Evolutionary conservation across 2,329 filamentous ascomycete species (phyloP).

Genomic region (Colletotrichum horii): DNA sequence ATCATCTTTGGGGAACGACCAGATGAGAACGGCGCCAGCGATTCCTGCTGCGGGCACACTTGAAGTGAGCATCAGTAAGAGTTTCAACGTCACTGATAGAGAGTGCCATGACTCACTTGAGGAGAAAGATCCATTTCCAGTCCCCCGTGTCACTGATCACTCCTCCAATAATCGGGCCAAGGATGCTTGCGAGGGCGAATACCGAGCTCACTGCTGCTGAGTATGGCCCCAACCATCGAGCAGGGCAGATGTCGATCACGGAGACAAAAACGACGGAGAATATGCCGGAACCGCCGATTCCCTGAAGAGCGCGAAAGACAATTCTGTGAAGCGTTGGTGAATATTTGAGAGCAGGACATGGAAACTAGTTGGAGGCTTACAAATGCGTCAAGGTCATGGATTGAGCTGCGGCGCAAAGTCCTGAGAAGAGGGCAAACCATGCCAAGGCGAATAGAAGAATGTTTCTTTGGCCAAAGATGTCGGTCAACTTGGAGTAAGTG

Average conservation of each 20-base stretch:
- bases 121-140: not conserved
- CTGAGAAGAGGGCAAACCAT: not conserved
- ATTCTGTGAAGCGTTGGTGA: slow-evolving; percentile 30
- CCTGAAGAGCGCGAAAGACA: slow-evolving; percentile 44
- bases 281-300: slow-evolving; percentile 36
- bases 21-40: not conserved
- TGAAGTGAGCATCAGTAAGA: not conserved
- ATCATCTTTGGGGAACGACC: not conserved
- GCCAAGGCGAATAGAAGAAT: not conserved
- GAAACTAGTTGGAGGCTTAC: not conserved
- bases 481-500: not conserved
- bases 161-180: slow-evolving; percentile 45
- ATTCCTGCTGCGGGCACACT: not conserved
- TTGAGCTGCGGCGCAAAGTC: not conserved
- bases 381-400: not conserved
- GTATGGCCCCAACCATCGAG: slow-evolving; percentile 13
- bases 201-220: slow-evolving; percentile 26
- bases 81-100: not conserved
- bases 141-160: slow-evolving; percentile 12
- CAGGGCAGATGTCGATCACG: not conserved
- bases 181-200: slow-evolving; percentile 49
- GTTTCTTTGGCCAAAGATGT: not conserved
- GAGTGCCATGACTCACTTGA: not conserved
- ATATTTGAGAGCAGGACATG: accelerated
- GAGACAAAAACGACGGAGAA: slow-evolving; percentile 1